Evolutionary conservation across 352 stramenopile genomes (phyloP).

Genomic region (Globisporangium barbulae): DNA sequence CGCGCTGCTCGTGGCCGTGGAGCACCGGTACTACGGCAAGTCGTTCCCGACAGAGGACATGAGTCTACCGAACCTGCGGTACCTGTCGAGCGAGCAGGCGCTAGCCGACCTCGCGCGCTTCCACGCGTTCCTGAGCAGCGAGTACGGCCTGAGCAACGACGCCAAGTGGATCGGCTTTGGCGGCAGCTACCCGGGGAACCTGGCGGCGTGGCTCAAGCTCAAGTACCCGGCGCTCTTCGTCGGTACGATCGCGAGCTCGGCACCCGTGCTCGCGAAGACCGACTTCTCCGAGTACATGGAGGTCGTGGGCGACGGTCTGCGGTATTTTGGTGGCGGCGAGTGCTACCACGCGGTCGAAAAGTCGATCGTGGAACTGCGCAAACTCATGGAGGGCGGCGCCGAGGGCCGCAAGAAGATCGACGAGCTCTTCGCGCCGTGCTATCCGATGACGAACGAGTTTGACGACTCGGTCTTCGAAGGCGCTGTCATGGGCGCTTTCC

Average conservation of each 20-base stretch:
- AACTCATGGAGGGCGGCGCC: slow-evolving; percentile 50
- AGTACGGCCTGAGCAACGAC: slow-evolving; percentile 50
- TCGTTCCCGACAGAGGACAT: slow-evolving; percentile 87
- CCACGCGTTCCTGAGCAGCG: slow-evolving; percentile 63
- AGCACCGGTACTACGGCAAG: slow-evolving; percentile 96
- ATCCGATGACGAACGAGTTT: slow-evolving; percentile 74
- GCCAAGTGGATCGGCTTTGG: slow-evolving; percentile 92
- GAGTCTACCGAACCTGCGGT: slow-evolving; percentile 78
- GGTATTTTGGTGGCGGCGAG: slow-evolving; percentile 80
- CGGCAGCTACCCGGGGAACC: slow-evolving; percentile 94
- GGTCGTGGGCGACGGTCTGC: slow-evolving; percentile 69
- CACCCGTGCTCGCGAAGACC: slow-evolving; percentile 82
- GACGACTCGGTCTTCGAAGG: slow-evolving; percentile 79
- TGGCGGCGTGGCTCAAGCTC: slow-evolving; percentile 91
- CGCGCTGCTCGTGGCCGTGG: slow-evolving; percentile 85
- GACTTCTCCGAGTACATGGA: slow-evolving; percentile 89
- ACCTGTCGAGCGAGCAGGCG: slow-evolving; percentile 88
- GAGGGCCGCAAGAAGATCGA: slow-evolving; percentile 41
- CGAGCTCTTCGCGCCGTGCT: slow-evolving; percentile 59
- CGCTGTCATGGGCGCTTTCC: slow-evolving; percentile 74
- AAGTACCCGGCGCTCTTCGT: slow-evolving; percentile 92
- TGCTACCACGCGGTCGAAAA: slow-evolving; percentile 76
- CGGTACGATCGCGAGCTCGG: slow-evolving; percentile 90
- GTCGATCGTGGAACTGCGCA: slow-evolving; percentile 44
- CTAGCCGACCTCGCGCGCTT: slow-evolving; percentile 92